These are phyloP conservation scores for Isoetes taiwanensis DNA, from an alignment of 75 land plant genomes.

Conservation along the genomic window DNA sequence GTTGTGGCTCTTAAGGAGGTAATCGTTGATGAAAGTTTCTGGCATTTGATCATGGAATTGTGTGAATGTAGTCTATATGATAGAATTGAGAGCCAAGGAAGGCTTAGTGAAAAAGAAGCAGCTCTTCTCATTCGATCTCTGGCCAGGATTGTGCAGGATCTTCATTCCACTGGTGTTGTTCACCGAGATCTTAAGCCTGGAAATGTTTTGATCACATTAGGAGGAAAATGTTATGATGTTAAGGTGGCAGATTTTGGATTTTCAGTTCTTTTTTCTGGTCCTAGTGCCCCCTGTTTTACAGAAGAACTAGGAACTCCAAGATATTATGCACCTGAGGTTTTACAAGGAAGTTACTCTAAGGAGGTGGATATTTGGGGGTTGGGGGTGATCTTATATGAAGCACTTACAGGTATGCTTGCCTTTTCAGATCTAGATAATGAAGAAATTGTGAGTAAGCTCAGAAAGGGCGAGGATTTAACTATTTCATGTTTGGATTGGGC, in stretches of 20 bases:
- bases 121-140: not conserved
- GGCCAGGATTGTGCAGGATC: not conserved
- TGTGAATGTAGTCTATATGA: conserved; percentile 5
- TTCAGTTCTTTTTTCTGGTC: not conserved
- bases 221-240: not conserved
- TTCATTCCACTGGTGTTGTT: not conserved
- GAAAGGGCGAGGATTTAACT: not conserved
- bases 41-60: not conserved
- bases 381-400: conserved; percentile 3
- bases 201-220: not conserved
- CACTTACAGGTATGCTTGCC: not conserved
- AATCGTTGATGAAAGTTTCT: not conserved
- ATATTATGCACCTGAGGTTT: not conserved
- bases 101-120: not conserved
- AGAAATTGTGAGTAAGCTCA: not conserved
- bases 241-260: conserved; percentile 1
- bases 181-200: not conserved
- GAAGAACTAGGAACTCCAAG: not conserved
- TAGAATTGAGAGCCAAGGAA: not conserved
- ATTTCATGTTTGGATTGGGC: not conserved
- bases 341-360: not conserved
- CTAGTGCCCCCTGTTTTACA: not conserved
- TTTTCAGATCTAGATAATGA: not conserved
- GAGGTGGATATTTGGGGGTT: conserved; percentile 5
- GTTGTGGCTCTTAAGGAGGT: not conserved